Percentiles rank a stretch among this genome's conserved stretches.
Evolutionary conservation across 1,284 basidiomycete genomes (phyloP).

Genomic region (Pseudozyma hubeiensis): DNA sequence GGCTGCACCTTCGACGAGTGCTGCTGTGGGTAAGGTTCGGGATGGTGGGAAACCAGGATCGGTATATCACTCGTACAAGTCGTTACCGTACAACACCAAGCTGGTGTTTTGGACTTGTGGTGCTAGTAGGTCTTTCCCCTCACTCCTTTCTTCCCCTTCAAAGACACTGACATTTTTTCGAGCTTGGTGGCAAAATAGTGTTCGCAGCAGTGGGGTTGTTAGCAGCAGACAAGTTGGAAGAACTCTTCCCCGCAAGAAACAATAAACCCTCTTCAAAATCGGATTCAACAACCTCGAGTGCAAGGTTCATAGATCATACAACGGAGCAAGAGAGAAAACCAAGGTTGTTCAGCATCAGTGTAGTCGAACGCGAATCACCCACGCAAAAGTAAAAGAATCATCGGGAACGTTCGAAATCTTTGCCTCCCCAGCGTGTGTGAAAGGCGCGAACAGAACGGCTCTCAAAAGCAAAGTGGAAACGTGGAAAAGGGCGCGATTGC

Average conservation of each 20-base stretch:
- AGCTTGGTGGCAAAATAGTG: slow-evolving; percentile 1
- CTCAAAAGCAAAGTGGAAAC: too few species aligned
- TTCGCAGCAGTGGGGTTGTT: slow-evolving; percentile 31
- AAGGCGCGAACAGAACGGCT: too few species aligned
- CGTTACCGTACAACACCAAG: slow-evolving; percentile 37
- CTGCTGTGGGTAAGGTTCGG: not conserved
- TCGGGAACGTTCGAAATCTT: too few species aligned
- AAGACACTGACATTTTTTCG: not conserved
- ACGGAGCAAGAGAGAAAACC: slow-evolving; percentile 8
- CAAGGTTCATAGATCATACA: slow-evolving; percentile 21
- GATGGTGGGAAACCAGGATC: slow-evolving; percentile 24
- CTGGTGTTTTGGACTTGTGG: slow-evolving; percentile 38
- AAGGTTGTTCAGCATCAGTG: slow-evolving; percentile 27
- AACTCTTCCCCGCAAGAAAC: slow-evolving; percentile 43
- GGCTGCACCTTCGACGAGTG: too few species aligned
- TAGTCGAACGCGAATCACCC: slow-evolving; percentile 31
- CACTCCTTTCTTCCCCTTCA: not conserved
- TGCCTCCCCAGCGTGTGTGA: too few species aligned
- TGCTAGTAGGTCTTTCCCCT: slow-evolving; percentile 18
- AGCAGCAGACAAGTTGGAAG: slow-evolving; percentile 38
- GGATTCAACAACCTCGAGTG: not conserved
- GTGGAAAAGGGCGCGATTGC: too few species aligned
- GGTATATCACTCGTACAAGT: slow-evolving; percentile 9
- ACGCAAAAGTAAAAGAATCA: not conserved
- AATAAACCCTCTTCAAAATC: slow-evolving; percentile 1